Evolutionary conservation across 352 stramenopile genomes (phyloP).

Genomic region (Pythium sp.): DNA sequence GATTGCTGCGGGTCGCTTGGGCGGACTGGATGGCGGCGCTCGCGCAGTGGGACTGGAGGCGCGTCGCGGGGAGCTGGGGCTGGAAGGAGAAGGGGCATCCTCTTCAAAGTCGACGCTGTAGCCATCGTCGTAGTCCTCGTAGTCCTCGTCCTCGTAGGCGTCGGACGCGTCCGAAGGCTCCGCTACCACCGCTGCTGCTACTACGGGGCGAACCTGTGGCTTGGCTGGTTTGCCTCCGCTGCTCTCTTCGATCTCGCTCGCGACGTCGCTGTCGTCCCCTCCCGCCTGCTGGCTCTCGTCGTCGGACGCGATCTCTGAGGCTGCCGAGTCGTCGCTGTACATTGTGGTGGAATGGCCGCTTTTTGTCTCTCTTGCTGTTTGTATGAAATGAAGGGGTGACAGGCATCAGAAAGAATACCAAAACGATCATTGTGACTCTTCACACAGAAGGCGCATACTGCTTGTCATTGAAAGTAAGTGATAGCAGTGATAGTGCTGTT

Average conservation of each 20-base stretch:
- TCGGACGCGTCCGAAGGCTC: constrained; percentile 16
- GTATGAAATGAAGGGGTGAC: neutral
- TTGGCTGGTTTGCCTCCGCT: constrained; percentile 13
- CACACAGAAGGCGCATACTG: neutral
- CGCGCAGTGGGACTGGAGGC: neutral
- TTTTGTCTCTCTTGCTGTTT: neutral
- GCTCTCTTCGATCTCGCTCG: constrained; percentile 56
- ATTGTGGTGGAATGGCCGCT: constrained; percentile 21
- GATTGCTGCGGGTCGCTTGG: constrained; percentile 16
- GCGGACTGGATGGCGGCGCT: neutral
- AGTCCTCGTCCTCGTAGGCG: constrained; percentile 28
- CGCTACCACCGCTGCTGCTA: constrained; percentile 20
- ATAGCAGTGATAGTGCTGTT: neutral
- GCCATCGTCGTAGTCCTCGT: constrained; percentile 48
- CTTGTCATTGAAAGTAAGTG: neutral
- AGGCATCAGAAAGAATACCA: neutral
- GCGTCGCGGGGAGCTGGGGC: neutral
- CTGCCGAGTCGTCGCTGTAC: constrained; percentile 72
- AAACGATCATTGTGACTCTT: neutral
- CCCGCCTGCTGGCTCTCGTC: constrained; percentile 23
- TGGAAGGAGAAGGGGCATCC: constrained; percentile 7
- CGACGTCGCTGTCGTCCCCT: constrained; percentile 40
- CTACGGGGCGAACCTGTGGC: neutral
- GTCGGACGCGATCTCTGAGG: constrained; percentile 66
- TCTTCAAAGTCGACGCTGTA: constrained; percentile 81